Evolutionary conservation across 139 green algal genomes (phyloP), one percentile per base, ranked within the genome.

Genomic region (Gonium pectorale): DNA sequence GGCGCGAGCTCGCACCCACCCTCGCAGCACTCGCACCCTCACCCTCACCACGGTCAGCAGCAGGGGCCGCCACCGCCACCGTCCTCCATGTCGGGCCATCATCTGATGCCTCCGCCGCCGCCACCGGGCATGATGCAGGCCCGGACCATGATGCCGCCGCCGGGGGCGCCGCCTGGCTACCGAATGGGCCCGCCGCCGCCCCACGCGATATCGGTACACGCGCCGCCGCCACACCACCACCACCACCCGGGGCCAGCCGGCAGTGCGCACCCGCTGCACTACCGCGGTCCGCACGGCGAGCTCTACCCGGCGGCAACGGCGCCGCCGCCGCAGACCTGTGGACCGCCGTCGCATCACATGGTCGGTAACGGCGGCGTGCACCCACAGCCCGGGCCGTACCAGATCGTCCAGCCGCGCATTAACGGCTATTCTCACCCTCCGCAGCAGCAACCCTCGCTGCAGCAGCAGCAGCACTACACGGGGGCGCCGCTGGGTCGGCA

Each of bases 11-110:
- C 49, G 21, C 56, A 29, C 56, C 56, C 56, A 7, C 56, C 21
- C 21, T 31, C 56, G 56, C 64, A 40, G 22, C n/a, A 60, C 33
- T 64, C 78, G 70, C 56, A 79, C 69, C 86, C 84, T 26, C 66
- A 70, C 7, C 29, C 7, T 29, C 63, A 67, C 15, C 26, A 8
- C 17, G 19, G 19, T 67, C 49, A 56, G 49, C 67, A 74, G 26
- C n/a, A 62, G 43, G 60, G 60, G 68, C 68, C 68, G 3, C 68
- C 68, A 37, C 68, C 68, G 43, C 68, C 68, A 22, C 68, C 68
- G 6, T 44, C 69, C 13, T 63, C 51, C 35, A 80, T 67, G 72
- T 27, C 52, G 52, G 72, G 19, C 35, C 37, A 67, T 67, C 2
- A 40, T 52, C 19, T 63, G 52, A 37, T 67, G 51, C 72, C 44